Evolutionary conservation across 116 monocot genomes (phyloP).

Genomic region (Zostera marina): DNA sequence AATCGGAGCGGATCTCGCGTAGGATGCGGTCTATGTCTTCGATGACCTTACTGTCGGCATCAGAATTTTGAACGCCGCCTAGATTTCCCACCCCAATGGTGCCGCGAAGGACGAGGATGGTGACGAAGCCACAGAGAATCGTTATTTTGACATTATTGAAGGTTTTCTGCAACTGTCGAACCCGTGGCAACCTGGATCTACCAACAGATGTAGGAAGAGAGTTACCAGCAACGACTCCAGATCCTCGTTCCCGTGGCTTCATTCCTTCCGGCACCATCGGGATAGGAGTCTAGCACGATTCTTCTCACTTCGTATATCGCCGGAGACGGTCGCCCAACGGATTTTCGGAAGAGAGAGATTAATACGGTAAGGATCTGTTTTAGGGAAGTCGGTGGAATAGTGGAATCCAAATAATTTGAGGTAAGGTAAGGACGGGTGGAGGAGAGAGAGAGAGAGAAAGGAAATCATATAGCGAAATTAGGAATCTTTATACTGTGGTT

Average conservation of each 20-base stretch:
- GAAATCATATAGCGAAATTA: no score
- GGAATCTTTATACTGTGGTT: no score
- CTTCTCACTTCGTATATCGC: not conserved
- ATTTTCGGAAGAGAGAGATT: no score
- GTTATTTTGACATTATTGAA: constrained; percentile 69
- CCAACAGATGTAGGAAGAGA: constrained; percentile 11
- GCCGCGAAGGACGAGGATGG: constrained; percentile 63
- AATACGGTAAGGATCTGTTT: no score
- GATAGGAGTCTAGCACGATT: not conserved
- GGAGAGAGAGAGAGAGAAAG: no score
- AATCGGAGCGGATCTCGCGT: constrained; percentile 49
- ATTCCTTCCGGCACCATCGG: constrained; percentile 18
- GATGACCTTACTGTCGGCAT: constrained; percentile 17
- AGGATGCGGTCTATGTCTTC: constrained; percentile 63
- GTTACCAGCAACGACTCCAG: not conserved
- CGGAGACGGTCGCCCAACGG: not conserved
- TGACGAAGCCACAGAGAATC: constrained; percentile 59
- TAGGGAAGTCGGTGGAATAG: no score
- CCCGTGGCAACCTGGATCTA: constrained; percentile 17
- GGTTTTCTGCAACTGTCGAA: constrained; percentile 54
- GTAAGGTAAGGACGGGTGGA: no score
- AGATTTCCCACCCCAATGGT: constrained; percentile 66
- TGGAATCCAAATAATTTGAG: no score
- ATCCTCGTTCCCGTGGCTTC: not conserved
- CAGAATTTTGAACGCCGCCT: constrained; percentile 7